Base-by-base conservation (phyloP, 352 stramenopile genomes). In the Globisporangium yorkense region DNA sequence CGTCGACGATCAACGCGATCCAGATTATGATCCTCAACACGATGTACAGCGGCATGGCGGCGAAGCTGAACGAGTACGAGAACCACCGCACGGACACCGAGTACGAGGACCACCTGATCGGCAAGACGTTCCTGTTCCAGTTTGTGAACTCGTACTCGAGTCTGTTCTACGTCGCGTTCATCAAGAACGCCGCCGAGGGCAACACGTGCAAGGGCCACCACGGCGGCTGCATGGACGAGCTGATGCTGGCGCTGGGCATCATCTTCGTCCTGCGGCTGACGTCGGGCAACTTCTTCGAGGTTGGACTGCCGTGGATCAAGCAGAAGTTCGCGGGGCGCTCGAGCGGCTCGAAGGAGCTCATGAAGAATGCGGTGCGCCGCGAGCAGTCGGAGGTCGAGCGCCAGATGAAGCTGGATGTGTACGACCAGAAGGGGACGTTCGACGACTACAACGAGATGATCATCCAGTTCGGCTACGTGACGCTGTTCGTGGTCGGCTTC, bases 21-120 rank as follows among this genome's bases (percentile, higher is more conserved):
- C 82, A 92, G 62, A 92, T 92, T 62, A 89, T 88, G 75, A 63
- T 92, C 3, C 74, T 92, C 65, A 92, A 88, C 71, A 80, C 71
- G 40, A 64, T 92, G 31, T 92, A 92, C 62, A 81, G 69, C 18
- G 71, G 69, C 3, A 66, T 92, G 27, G 77, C 82, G 5, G 60
- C 71, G 29, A 74, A 72, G n/a, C 67, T 92, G 40, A 92, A 92
- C 61, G 71, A 77, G 24, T 89, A 68, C 20, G 97, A 99, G 65
- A 99, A 99, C 74, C 96, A 99, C 65, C 83, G 94, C 57, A 99
- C 96, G 0, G 94, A 99, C 65, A 97, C 94, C 2, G 88, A 98
- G 64, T 98, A 96, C 72, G 84, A 98, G 65, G 96, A 98, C 58
- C 80, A 97, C 56, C 58, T 93, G 62, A 91, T 93, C 63, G 79